These are phyloP conservation scores for Limnanthes douglasii DNA, from an alignment of 345 rosid genomes.

Conservation along the genomic window DNA sequence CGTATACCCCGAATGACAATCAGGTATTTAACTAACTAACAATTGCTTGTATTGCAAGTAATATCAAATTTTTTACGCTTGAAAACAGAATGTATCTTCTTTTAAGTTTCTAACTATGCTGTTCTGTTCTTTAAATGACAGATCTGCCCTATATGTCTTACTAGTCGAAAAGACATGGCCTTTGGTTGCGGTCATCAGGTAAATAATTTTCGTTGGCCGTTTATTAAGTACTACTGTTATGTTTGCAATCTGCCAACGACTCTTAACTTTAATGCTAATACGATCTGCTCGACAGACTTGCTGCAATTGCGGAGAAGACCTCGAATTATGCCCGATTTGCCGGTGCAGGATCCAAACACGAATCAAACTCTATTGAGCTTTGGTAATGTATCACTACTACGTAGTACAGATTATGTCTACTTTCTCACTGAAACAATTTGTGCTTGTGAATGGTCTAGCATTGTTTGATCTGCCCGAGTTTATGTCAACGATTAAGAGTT, in stretches of 20 bases:
- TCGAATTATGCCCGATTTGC: constrained; percentile 62
- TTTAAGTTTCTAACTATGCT: background rate
- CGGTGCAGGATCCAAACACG: constrained; percentile 35
- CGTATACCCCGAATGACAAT: constrained; percentile 22
- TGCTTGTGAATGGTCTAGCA: background rate
- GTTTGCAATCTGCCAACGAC: no score
- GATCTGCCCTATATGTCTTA: constrained; percentile 65
- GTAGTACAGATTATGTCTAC: no score
- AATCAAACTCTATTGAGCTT: constrained; percentile 47
- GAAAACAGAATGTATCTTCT: background rate
- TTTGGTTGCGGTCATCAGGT: constrained; percentile 90
- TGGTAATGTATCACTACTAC: background rate
- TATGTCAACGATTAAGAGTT: no score
- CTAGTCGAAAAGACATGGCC: constrained; percentile 53
- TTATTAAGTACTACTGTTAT: no score
- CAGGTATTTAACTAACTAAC: constrained; percentile 21
- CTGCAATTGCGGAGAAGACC: constrained; percentile 56
- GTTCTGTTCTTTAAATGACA: constrained; percentile 9
- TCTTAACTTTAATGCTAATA: no score
- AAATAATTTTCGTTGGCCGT: constrained; percentile 1
- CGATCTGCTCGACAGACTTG: constrained; percentile 36
- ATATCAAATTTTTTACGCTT: no score
- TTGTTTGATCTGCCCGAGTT: no score
- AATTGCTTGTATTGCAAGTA: no score
- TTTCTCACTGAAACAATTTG: no score